Conservation (phyloP, 2,329 filamentous ascomycete genomes). For the Calycina marina region DNA sequence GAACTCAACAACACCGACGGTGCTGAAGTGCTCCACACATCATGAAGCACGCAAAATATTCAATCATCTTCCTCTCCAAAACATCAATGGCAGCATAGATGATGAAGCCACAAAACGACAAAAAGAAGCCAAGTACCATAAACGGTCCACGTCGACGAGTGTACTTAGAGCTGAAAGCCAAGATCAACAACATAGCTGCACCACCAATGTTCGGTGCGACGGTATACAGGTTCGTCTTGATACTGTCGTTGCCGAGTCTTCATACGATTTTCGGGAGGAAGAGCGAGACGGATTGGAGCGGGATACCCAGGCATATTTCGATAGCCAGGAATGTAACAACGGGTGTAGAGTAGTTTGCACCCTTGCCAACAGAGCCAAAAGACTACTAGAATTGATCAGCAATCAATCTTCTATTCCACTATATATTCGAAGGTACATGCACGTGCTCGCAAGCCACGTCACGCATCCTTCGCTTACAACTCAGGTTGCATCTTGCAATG, state of each 20-base stretch:
- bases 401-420: too few relatives aligned
- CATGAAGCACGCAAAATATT: conserved; percentile 54
- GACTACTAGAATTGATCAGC: too few relatives aligned
- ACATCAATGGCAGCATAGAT: conserved; percentile 59
- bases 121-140: conserved; percentile 55
- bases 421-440: too few relatives aligned
- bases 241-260: conserved; percentile 31
- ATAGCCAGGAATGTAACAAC: conserved; percentile 38
- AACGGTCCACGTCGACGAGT: conserved; percentile 38
- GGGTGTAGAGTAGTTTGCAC: too few relatives aligned
- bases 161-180: conserved; percentile 58
- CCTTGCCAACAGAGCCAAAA: too few relatives aligned
- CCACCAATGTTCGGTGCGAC: conserved; percentile 68
- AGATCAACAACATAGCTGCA: conserved; percentile 54
- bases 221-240: conserved; percentile 64
- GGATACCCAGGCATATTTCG: conserved; percentile 44
- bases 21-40: conserved; percentile 33
- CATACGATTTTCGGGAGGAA: conserved; percentile 41
- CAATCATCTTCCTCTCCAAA: conserved; percentile 32
- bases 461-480: too few relatives aligned
- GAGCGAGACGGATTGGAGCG: conserved; percentile 37
- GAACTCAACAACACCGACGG: conserved; percentile 19
- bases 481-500: too few relatives aligned
- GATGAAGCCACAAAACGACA: conserved; percentile 66
- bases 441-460: too few relatives aligned